phyloP scores from a whole-genome alignment of 257 asterid genomes.

The Plectranthus barbatus region DNA sequence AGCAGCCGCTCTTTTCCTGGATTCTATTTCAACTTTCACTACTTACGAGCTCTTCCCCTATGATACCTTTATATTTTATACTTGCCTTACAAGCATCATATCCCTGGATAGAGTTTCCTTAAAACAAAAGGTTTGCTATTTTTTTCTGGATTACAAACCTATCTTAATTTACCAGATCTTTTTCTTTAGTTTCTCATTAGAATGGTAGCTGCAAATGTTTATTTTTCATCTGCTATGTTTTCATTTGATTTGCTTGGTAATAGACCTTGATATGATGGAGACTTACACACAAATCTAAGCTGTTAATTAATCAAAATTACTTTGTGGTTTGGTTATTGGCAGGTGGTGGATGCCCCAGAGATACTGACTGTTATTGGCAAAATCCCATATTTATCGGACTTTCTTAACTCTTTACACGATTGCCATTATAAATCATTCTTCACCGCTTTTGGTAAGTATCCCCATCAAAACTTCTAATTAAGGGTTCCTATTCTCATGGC shows the following conservation, averaged over 20 bases:
- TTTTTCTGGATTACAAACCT: neutral
- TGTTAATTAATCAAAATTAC: no score
- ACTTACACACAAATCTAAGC: neutral
- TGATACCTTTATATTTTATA: constrained; percentile 81
- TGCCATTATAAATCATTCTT: constrained; percentile 81
- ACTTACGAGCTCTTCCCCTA: constrained; percentile 88
- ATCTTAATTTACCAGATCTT: neutral
- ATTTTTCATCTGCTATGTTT: neutral
- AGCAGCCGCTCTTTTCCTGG: constrained; percentile 87
- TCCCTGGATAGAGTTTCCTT: constrained; percentile 83
- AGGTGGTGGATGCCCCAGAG: constrained; percentile 98
- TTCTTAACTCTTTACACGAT: constrained; percentile 68
- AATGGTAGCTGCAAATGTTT: neutral
- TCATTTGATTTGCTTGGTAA: neutral
- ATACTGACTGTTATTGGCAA: constrained; percentile 78
- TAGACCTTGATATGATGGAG: neutral
- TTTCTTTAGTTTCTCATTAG: neutral
- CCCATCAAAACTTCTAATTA: neutral
- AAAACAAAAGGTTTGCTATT: constrained; percentile 64
- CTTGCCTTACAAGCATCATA: constrained; percentile 82
- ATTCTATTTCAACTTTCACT: constrained; percentile 94
- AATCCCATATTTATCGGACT: constrained; percentile 65
- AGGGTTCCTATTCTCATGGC: neutral
- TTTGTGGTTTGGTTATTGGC: constrained; percentile 21
- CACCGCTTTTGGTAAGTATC: constrained; percentile 67